Evolutionary conservation across 2,329 filamentous ascomycete species (phyloP), one percentile per base, ranked within the genome.

Genomic region (Emydomyces testavorans): DNA sequence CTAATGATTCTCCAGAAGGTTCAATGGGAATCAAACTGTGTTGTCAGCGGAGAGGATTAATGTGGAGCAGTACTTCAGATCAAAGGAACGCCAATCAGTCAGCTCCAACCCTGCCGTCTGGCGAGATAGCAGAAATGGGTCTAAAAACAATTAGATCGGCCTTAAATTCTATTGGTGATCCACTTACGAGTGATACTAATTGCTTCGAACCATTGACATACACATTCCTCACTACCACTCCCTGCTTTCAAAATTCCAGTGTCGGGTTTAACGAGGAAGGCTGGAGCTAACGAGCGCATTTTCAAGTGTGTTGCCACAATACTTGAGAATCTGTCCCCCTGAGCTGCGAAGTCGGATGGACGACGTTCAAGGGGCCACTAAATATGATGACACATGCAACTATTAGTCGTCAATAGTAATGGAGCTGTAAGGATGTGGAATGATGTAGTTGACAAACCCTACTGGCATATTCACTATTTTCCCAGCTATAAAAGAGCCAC

Each of bases 241-340:
- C 62, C 59, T 3, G 65, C 61, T 53, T 61, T 62, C 47, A 70
- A 49, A 8, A 63, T 54, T n/a, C 65, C 65, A 16, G 60, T 65
- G 11, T 68, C 65, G 2, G 60, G 58, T 18, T 63, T 58, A 18
- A 67, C 56, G 23, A 48, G 60, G 4, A 65, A 63, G 54, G 66
- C 67, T 21, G 68, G 68, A 10, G 67, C 65, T n/a, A 71, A 55
- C 39, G 64, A 64, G 5, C 77, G 73, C 71, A 80, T 77, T 53
- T 73, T 73, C 40, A 80, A 63, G 26, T 80, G 62, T 67, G 77
- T 77, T 49, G 72, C 69, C 3, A 80, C 61, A 26, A 79, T 72
- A 44, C 76, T 71, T 16, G 74, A 70, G 52, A 80, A 78, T n/a
- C 69, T 69, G 46, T 77, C 72, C 34, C 74, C 77, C 60, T 79